Base-by-base conservation (phyloP, 2,329 filamentous ascomycete species). In the Coniochaeta pulveracea region DNA sequence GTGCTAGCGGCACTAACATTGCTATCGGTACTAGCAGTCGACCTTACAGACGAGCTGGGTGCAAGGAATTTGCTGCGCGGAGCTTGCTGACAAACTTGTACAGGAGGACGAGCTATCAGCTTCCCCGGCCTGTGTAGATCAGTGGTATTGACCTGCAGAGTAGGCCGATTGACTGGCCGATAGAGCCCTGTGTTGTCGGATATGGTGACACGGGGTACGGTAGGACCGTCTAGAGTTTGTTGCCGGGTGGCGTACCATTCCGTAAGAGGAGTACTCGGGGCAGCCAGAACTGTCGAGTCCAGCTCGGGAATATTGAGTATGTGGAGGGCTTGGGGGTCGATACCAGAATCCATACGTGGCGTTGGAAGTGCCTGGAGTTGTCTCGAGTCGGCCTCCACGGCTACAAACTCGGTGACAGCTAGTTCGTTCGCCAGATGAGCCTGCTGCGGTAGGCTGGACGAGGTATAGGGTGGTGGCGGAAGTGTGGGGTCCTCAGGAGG, bases 351-450 rank as follows among this genome's bases (percentile, higher is more conserved):
- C n/a, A 10, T 19, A 18, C 14, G 24, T 19, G 24, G 41, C n/a
- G 44, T 8, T 35, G 25, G 18, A 47, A 31, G 39, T 34, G 42
- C 45, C 27, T 34, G 33, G 30, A 68, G 48, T 39, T 67, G 60
- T 28, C 46, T 52, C 4, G 67, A 69, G 46, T 69, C 67, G 38
- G 71, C 60, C 43, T 72, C 69, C 37, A n/a, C n/a, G n/a, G n/a
- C n/a, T n/a, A 66, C 51, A 28, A 72, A 67, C 48, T 68, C 64
- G 31, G 54, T 65, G 5, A 63, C 60, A 12, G 57, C 60, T 11
- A 72, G 52, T 46, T 72, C 69, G 33, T 53, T 50, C 18, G 40
- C 32, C 16, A 25, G 25, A 21, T 19, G 28, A 26, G 29, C 58
- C 47, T 28, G 37, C 44, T 35, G 43, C 38, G 38, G 51, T 31